Base-by-base conservation (phyloP, 2,329 filamentous ascomycete genomes). In the Sordariomycetes sp. region DNA sequence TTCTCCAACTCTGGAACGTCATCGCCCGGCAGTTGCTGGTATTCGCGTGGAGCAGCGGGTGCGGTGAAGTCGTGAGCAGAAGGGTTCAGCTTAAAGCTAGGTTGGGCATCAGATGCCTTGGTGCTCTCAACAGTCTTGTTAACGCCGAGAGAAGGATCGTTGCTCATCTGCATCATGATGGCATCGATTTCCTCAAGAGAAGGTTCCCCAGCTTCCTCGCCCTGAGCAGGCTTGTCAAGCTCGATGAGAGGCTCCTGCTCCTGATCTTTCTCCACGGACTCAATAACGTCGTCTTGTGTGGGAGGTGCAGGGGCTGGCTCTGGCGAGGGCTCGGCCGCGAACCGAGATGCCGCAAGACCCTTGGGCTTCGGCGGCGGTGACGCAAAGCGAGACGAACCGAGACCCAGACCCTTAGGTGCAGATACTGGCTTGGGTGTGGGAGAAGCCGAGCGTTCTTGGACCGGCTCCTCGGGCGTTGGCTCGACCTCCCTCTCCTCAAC, bases 171-270 rank as follows among this genome's bases (percentile, higher is more conserved):
- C 43, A 81, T 76, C 86, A 96, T 94, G 34, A 95, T 79, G 29
- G 82, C 86, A 61, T 95, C 88, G 48, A 95, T 88, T 51, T 95
- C 87, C 45, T 90, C 81, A 46, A 85, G 85, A 0, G 79, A 74
- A 6, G 63, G 67, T 41, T 49, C 43, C 27, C 46, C 37, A n/a
- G 41, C 27, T 36, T 42, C 29, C 26, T 33, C 27, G 12, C 12
- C 19, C 10, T 16, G 8, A 4, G 18, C 15, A 17, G 23, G 14
- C 17, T 34, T n/a, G 7, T n/a, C 21, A 4, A 28, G 8, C 5
- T 32, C 37, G n/a, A 37, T 17, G 17, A 25, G 26, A 12, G 17
- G 14, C 6, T 16, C 17, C 10, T 38, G 31, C 17, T 24, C 26
- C 15, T 26, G 32, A 5, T 14, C 18, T 23, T 21, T 17, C 20